Conservation (phyloP, 805 yeast species). For the Starmerella vaccinii region DNA sequence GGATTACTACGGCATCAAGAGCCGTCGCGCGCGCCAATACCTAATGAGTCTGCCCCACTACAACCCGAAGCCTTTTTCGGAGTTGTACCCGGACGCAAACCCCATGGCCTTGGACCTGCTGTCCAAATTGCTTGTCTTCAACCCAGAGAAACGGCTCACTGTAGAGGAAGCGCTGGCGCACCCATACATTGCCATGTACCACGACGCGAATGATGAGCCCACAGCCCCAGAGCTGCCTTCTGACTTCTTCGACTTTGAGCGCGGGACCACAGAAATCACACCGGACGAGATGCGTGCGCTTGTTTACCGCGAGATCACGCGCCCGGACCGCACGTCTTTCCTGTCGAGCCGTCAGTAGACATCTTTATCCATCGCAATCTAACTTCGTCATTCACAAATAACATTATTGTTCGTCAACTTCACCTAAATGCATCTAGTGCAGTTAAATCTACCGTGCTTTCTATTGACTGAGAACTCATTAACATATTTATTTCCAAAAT, state of each 20-base stretch:
- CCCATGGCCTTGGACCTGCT: conserved; percentile 77
- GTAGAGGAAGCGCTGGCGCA: conserved; percentile 84
- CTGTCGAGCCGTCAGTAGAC: not conserved
- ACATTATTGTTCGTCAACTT: too few relatives aligned
- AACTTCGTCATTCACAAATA: too few relatives aligned
- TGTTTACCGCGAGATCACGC: conserved; percentile 62
- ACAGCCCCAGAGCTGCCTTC: conserved; percentile 57
- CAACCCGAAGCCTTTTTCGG: conserved; percentile 9
- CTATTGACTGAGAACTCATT: too few relatives aligned
- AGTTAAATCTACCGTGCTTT: too few relatives aligned
- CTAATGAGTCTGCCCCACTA: conserved; percentile 73
- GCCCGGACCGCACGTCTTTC: conserved; percentile 1
- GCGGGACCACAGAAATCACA: conserved; percentile 40
- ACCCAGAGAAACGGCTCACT: conserved; percentile 72
- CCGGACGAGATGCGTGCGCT: conserved; percentile 65
- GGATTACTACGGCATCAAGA: conserved; percentile 60
- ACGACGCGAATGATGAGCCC: conserved; percentile 80
- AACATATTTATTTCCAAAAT: not conserved
- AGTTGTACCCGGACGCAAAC: conserved; percentile 71
- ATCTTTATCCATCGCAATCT: not conserved
- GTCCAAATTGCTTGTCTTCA: conserved; percentile 70
- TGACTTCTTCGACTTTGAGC: conserved; percentile 81
- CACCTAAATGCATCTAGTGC: too few relatives aligned
- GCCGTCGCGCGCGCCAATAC: conserved; percentile 82
- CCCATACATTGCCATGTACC: conserved; percentile 84